phyloP scores from a whole-genome alignment of 2,329 filamentous ascomycete genomes.

The Colletotrichum musicola region DNA sequence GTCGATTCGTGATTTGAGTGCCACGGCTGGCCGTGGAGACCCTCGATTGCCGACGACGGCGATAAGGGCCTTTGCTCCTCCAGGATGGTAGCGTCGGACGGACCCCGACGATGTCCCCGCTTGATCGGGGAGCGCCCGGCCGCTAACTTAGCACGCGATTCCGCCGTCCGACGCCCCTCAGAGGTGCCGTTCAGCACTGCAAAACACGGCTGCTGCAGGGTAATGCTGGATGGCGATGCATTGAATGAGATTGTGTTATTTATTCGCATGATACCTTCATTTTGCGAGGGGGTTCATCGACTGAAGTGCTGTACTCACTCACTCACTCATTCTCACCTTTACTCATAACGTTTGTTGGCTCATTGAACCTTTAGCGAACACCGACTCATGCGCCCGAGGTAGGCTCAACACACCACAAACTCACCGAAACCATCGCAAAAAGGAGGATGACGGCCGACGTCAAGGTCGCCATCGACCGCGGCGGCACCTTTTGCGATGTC shows the following conservation, averaged over 20 bases:
- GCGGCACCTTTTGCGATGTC: slow-evolving; percentile 82
- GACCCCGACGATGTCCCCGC: slow-evolving; percentile 22
- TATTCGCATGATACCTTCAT: slow-evolving; percentile 14
- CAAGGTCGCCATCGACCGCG: slow-evolving; percentile 63
- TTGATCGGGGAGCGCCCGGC: slow-evolving; percentile 5
- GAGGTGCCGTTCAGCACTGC: background rate
- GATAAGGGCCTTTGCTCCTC: slow-evolving; percentile 2
- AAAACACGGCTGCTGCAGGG: slow-evolving; percentile 6
- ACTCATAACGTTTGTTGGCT: background rate
- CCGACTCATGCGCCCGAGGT: slow-evolving; percentile 2
- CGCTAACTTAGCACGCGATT: slow-evolving; percentile 12
- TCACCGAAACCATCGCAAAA: background rate
- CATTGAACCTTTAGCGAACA: background rate
- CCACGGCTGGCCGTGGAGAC: too few species aligned
- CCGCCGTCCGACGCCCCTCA: background rate
- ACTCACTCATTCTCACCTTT: background rate
- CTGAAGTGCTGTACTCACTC: background rate
- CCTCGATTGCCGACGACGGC: background rate
- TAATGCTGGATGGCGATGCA: slow-evolving; percentile 8
- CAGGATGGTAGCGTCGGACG: slow-evolving; percentile 9
- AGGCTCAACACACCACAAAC: background rate
- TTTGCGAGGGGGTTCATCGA: background rate
- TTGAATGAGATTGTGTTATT: slow-evolving; percentile 9
- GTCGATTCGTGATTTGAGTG: too few species aligned
- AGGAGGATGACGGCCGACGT: slow-evolving; percentile 41